These are phyloP conservation scores for Suillus subluteus DNA, from an alignment of 768 basidiomycete species.

Conservation along the genomic window DNA sequence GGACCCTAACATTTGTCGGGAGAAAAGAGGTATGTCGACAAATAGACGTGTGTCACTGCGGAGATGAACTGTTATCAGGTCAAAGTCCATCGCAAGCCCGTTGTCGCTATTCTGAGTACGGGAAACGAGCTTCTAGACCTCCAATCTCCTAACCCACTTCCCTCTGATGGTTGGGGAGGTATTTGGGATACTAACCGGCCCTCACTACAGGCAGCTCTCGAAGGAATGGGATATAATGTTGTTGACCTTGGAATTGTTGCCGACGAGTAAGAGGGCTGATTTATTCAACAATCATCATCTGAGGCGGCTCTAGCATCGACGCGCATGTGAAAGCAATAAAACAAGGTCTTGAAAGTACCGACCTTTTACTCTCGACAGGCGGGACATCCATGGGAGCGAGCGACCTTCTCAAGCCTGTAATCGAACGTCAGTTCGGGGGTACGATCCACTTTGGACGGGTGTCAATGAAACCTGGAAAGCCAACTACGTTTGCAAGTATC, in stretches of 20 bases:
- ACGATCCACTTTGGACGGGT: conserved; percentile 87
- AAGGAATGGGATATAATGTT: conserved; percentile 75
- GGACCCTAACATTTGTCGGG: conserved; percentile 81
- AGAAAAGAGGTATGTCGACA: conserved; percentile 56
- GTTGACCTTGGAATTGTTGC: conserved; percentile 80
- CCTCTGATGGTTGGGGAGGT: conserved; percentile 59
- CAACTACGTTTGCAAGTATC: conserved; percentile 87
- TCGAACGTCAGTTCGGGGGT: conserved; percentile 77
- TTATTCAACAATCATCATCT: conserved; percentile 8
- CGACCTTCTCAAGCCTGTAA: conserved; percentile 86
- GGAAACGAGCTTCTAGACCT: conserved; percentile 82
- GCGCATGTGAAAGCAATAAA: conserved; percentile 61
- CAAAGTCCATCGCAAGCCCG: conserved; percentile 68
- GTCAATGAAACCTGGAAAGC: conserved; percentile 83
- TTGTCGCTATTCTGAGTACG: conserved; percentile 82
- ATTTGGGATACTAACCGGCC: conserved; percentile 90
- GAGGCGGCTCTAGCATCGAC: conserved; percentile 44
- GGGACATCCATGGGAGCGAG: conserved; percentile 92
- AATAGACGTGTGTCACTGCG: not conserved
- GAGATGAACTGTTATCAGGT: conserved; percentile 48
- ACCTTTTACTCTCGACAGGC: conserved; percentile 83
- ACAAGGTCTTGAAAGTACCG: conserved; percentile 62
- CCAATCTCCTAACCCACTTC: conserved; percentile 41
- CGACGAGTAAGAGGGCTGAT: conserved; percentile 57
- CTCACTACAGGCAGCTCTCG: conserved; percentile 68